Percentiles rank a stretch among this genome's conserved stretches.
Conservation (phyloP, 1,284 basidiomycete genomes). For the Marasmius oreades region DNA sequence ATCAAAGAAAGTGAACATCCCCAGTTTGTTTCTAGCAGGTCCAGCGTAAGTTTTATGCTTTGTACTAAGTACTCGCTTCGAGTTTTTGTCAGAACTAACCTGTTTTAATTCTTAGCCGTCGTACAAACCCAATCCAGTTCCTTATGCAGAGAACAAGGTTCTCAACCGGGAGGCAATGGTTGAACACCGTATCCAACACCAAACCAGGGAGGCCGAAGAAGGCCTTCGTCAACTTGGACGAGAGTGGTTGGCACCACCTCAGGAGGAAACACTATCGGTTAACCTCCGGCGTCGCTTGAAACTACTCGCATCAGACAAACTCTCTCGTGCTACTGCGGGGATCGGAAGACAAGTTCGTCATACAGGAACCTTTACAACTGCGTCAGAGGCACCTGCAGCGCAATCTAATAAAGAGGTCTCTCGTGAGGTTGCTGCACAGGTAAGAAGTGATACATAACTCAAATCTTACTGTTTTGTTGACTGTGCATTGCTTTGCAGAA, state of each 20-base stretch:
- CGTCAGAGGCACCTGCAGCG: background rate
- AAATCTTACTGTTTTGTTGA: background rate
- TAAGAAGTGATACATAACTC: background rate
- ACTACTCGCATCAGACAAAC: too few species aligned
- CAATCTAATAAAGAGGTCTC: background rate
- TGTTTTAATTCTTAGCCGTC: background rate
- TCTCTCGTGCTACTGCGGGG: too few species aligned
- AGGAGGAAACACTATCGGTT: too few species aligned
- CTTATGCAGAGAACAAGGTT: background rate
- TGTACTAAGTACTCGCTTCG: background rate
- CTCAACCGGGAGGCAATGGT: background rate
- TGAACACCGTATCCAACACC: background rate
- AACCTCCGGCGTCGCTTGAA: too few species aligned
- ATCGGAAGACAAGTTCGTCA: background rate
- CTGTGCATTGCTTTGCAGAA: background rate
- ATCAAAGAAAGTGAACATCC: background rate
- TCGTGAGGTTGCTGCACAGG: background rate
- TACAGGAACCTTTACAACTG: background rate
- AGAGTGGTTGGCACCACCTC: constrained; percentile 1
- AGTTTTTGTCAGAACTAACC: background rate
- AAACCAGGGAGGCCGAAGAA: background rate
- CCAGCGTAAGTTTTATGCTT: background rate
- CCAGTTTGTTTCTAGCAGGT: background rate
- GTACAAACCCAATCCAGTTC: background rate
- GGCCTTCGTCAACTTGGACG: background rate